phyloP scores from a whole-genome alignment of 768 basidiomycete species.

The Boletus edulis region DNA sequence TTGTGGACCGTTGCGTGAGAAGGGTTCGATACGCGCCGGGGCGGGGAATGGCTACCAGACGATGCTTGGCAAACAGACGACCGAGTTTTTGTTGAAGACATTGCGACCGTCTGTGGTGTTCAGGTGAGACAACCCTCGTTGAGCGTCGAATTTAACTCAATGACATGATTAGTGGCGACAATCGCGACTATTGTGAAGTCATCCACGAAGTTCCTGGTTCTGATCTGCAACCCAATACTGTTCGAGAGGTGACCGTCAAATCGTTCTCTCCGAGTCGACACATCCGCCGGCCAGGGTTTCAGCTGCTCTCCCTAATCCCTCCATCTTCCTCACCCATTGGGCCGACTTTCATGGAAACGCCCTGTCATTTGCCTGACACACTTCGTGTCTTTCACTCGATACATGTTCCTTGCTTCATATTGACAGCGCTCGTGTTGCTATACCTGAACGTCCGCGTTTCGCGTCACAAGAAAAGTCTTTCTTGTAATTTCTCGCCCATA shows the following conservation, averaged over 20 bases:
- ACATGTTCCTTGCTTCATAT: conserved; percentile 62
- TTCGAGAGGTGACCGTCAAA: conserved; percentile 84
- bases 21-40: conserved; percentile 66
- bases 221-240: conserved; percentile 22
- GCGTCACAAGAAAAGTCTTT: conserved; percentile 15
- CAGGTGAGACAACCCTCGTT: conserved; percentile 46
- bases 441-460: conserved; percentile 39
- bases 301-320: conserved; percentile 69
- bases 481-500: conserved; percentile 26
- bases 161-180: conserved; percentile 62
- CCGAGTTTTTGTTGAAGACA: conserved; percentile 63
- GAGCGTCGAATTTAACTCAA: neutral
- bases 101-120: conserved; percentile 70
- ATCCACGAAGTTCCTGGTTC: conserved; percentile 43
- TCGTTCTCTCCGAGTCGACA: conserved; percentile 78
- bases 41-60: conserved; percentile 83
- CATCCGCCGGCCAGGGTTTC: conserved; percentile 77
- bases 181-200: conserved; percentile 89
- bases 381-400: conserved; percentile 53
- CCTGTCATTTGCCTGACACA: conserved; percentile 80
- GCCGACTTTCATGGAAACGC: conserved; percentile 56
- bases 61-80: conserved; percentile 77
- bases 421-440: conserved; percentile 50
- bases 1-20: conserved; percentile 79
- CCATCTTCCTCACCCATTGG: conserved; percentile 28